These are phyloP conservation scores for Aquilaria yunnanensis DNA, from an alignment of 345 rosid species.

Conservation along the genomic window DNA sequence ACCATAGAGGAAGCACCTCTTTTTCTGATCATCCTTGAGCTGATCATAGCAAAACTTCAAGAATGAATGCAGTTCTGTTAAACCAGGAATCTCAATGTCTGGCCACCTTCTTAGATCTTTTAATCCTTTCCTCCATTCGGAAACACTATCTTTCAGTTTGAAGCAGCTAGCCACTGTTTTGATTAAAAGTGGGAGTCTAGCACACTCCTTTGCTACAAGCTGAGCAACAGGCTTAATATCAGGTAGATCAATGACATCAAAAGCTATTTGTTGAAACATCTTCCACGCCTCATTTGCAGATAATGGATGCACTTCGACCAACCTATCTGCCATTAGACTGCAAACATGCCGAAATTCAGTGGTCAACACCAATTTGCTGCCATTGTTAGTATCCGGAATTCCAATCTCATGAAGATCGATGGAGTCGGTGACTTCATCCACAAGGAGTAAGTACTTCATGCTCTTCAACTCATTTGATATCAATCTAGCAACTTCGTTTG, in stretches of 20 bases:
- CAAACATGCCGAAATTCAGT: constrained; percentile 16
- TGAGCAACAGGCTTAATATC: constrained; percentile 11
- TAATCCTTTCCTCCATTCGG: constrained; percentile 11
- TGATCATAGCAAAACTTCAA: constrained; percentile 19
- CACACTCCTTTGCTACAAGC: constrained; percentile 14
- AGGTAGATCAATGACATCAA: constrained; percentile 11
- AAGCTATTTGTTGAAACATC: constrained; percentile 22
- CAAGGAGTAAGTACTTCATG: constrained; percentile 24
- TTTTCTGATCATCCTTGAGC: constrained; percentile 13
- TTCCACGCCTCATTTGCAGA: constrained; percentile 16
- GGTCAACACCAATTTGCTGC: constrained; percentile 26
- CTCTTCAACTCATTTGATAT: constrained; percentile 21
- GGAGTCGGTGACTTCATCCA: constrained; percentile 23
- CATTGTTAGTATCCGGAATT: constrained; percentile 9
- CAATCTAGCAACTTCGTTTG: constrained; percentile 10
- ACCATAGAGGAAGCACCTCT: constrained; percentile 18
- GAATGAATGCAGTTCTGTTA: constrained; percentile 10
- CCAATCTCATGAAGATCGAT: constrained; percentile 19
- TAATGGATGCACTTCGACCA: constrained; percentile 13
- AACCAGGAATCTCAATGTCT: constrained; percentile 9
- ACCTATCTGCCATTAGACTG: constrained; percentile 13
- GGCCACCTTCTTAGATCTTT: constrained; percentile 12
- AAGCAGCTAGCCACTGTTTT: constrained; percentile 13
- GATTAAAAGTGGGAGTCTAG: constrained; percentile 14
- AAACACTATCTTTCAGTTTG: constrained; percentile 10